A percentile compares a stretch with the other conserved stretches of the same genome.
phyloP scores from a whole-genome alignment of 2,329 filamentous ascomycete genomes.

The Exophiala oligosperma region DNA sequence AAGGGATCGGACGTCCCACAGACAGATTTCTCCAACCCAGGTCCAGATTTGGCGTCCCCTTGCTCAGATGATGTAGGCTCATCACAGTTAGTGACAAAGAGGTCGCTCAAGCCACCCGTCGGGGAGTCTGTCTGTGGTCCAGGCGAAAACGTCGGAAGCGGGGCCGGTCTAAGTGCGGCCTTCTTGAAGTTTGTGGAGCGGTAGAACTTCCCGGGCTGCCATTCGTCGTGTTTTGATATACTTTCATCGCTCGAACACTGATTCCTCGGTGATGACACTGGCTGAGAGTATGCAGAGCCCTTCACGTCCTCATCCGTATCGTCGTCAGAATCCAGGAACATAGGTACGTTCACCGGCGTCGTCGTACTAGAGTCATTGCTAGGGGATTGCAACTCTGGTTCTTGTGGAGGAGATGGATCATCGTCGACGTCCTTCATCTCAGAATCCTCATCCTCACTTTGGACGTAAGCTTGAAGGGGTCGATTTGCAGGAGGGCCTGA shows the following conservation, averaged over 20 bases:
- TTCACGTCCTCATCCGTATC: not conserved
- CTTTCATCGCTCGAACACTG: not conserved
- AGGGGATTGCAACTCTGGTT: not conserved
- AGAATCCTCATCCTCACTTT: not conserved
- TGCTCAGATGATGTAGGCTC: not conserved
- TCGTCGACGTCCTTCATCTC: not conserved
- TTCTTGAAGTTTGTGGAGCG: not conserved
- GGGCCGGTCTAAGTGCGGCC: not conserved
- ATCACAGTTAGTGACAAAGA: not conserved
- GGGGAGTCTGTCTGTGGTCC: not conserved
- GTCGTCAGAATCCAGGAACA: not conserved
- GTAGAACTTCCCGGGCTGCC: not conserved
- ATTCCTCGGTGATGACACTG: conserved; percentile 1
- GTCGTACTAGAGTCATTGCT: not conserved
- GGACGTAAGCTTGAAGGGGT: not conserved
- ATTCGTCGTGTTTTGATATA: not conserved
- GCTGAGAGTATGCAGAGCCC: not conserved
- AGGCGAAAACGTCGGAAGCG: not conserved
- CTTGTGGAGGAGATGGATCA: not conserved
- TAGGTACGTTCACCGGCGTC: not conserved
- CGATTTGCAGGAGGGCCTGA: not conserved
- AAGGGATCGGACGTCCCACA: not conserved
- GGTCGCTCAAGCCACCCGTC: not conserved
- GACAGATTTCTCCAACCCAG: not conserved
- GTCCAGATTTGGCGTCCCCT: not conserved